These are phyloP conservation scores for Rhynchospora tenuis DNA, from an alignment of 176 grass and related monocot genomes.

Conservation along the genomic window DNA sequence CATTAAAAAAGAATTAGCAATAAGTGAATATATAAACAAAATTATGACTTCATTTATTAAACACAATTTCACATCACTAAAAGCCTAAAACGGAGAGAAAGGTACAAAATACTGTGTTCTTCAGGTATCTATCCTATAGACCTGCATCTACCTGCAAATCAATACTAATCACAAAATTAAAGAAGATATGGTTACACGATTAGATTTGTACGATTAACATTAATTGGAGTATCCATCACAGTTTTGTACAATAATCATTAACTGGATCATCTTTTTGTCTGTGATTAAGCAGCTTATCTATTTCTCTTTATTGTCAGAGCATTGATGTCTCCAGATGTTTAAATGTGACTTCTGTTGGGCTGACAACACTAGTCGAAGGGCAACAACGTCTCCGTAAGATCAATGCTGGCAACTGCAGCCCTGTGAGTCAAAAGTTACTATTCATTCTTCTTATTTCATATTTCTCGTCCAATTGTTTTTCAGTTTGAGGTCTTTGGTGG, in stretches of 20 bases:
- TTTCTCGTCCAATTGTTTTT: neutral
- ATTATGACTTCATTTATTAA: neutral
- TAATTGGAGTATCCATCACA: neutral
- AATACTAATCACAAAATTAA: neutral
- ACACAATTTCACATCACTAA: neutral
- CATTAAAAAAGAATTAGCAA: neutral
- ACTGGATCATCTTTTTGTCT: neutral
- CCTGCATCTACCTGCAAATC: neutral
- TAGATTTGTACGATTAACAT: neutral
- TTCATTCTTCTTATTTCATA: neutral
- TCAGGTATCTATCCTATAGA: neutral
- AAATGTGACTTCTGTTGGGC: conserved; percentile 68
- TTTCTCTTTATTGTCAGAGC: conserved; percentile 42
- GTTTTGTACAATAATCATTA: neutral
- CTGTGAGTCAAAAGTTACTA: conserved; percentile 24
- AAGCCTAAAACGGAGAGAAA: neutral
- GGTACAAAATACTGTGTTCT: neutral
- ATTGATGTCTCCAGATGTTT: conserved; percentile 88
- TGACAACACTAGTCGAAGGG: conserved; percentile 68
- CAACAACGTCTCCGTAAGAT: conserved; percentile 56
- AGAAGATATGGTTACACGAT: neutral
- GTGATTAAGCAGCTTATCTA: neutral
- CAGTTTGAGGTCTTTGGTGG: neutral
- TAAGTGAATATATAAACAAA: neutral
- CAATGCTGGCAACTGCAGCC: conserved; percentile 62